Percentiles rank a stretch among this genome's conserved stretches.
phyloP scores from a whole-genome alignment of 2,329 filamentous ascomycete species.

The Cladosporium velox region DNA sequence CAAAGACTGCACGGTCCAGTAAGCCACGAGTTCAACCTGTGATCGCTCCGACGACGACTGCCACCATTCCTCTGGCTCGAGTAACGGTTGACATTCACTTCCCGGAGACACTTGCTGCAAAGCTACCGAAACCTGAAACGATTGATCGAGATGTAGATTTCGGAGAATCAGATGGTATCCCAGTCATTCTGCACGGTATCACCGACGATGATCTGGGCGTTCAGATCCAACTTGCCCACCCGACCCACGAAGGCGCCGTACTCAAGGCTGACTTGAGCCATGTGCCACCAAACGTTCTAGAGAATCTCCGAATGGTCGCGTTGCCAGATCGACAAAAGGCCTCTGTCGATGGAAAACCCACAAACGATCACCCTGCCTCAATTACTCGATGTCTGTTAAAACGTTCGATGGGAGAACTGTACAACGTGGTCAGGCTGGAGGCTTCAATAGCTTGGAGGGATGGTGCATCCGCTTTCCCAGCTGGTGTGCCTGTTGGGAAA shows the following conservation, averaged over 20 bases:
- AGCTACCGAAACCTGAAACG: constrained; percentile 16
- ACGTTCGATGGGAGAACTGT: constrained; percentile 29
- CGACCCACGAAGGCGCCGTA: constrained; percentile 24
- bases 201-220: constrained; percentile 24
- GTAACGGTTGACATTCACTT: constrained; percentile 35
- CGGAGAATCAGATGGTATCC: constrained; percentile 21
- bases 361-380: constrained; percentile 25
- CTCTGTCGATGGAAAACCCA: constrained; percentile 1
- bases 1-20: not conserved
- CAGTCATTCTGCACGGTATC: constrained; percentile 28
- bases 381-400: constrained; percentile 28
- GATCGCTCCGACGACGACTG: not conserved
- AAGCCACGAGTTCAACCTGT: not conserved
- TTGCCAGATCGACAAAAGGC: constrained; percentile 24
- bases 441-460: constrained; percentile 35
- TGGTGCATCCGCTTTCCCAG: constrained; percentile 35
- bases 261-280: constrained; percentile 29
- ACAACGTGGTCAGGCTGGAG: constrained; percentile 32
- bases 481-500: constrained; percentile 28
- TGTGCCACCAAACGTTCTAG: constrained; percentile 23
- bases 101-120: constrained; percentile 25
- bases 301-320: constrained; percentile 26
- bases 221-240: constrained; percentile 27
- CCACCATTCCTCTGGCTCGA: constrained; percentile 30
- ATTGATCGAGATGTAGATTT: constrained; percentile 31